A percentile compares a stretch with the other conserved stretches of the same genome.
Conservation (phyloP, 1,284 basidiomycete species). For the Xerocomus nothofagi region DNA sequence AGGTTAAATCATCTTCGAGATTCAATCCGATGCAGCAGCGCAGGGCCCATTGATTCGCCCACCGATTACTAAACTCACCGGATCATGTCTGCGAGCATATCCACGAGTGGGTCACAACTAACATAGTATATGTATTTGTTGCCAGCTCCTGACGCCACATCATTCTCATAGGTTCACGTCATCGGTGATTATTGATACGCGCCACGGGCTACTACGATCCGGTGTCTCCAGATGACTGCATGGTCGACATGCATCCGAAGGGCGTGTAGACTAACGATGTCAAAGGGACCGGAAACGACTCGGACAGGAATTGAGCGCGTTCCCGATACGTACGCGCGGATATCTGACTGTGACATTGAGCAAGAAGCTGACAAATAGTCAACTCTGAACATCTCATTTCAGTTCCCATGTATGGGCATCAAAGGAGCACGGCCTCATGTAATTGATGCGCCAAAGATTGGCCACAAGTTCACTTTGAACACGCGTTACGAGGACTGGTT, state of each 20-base stretch:
- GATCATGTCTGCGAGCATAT: constrained; percentile 29
- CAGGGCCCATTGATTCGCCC: constrained; percentile 35
- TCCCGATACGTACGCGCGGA: constrained; percentile 16
- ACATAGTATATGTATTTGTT: not conserved
- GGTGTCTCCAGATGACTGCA: constrained; percentile 12
- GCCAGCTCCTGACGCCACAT: not conserved
- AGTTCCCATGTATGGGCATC: constrained; percentile 17
- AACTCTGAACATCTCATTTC: constrained; percentile 20
- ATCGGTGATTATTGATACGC: constrained; percentile 21
- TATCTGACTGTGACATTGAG: not conserved
- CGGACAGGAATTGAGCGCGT: constrained; percentile 16
- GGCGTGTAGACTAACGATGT: not conserved
- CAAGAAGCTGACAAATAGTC: not conserved
- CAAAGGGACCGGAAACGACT: constrained; percentile 10
- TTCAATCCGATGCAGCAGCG: constrained; percentile 33
- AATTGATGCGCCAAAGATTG: constrained; percentile 8
- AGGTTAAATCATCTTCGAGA: constrained; percentile 19
- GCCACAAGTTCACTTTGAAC: constrained; percentile 16
- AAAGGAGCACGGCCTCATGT: constrained; percentile 11
- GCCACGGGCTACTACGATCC: constrained; percentile 25
- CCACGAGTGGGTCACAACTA: constrained; percentile 11
- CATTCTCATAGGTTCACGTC: constrained; percentile 10
- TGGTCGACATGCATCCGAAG: constrained; percentile 18
- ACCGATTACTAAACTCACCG: constrained; percentile 31
- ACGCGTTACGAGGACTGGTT: constrained; percentile 8